Percentiles rank a stretch among this genome's conserved stretches.
phyloP scores from a whole-genome alignment of 345 rosid genomes.

The Eucalyptus camaldulensis region DNA sequence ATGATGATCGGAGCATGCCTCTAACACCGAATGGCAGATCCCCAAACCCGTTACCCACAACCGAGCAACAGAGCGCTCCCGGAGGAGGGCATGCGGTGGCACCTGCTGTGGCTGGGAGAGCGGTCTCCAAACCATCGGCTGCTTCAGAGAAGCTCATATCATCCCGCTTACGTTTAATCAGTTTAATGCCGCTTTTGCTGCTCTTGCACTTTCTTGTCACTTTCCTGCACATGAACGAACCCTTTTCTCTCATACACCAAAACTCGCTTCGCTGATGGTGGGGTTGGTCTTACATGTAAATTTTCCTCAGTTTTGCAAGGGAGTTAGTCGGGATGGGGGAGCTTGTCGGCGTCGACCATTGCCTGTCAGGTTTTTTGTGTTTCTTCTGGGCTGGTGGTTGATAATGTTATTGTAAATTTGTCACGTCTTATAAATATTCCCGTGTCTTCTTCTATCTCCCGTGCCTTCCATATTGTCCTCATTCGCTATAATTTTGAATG shows the following conservation, averaged over 20 bases:
- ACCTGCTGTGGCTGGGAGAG: slow-evolving; percentile 80
- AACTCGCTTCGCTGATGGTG: background rate
- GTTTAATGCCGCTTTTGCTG: slow-evolving; percentile 9
- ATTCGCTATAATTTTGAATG: background rate
- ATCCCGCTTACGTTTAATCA: background rate
- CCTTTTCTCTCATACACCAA: background rate
- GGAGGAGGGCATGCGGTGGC: slow-evolving; percentile 51
- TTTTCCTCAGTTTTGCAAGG: background rate
- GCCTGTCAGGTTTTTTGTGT: slow-evolving; percentile 4
- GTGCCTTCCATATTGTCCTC: background rate
- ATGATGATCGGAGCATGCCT: slow-evolving; percentile 19
- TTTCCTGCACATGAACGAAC: background rate
- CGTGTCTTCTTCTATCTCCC: background rate
- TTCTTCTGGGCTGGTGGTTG: slow-evolving; percentile 4
- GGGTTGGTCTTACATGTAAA: background rate
- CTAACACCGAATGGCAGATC: slow-evolving; percentile 28
- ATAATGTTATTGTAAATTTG: background rate
- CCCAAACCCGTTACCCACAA: slow-evolving; percentile 51
- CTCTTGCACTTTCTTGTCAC: background rate
- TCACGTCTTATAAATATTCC: background rate
- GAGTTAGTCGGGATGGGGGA: background rate
- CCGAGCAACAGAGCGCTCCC: slow-evolving; percentile 43
- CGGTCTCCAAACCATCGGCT: slow-evolving; percentile 50
- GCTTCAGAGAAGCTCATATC: slow-evolving; percentile 5
- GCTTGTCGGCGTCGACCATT: background rate